Evolutionary conservation across 345 rosid species (phyloP), one percentile per base, ranked within the genome.

Genomic region (Acer campestre): DNA sequence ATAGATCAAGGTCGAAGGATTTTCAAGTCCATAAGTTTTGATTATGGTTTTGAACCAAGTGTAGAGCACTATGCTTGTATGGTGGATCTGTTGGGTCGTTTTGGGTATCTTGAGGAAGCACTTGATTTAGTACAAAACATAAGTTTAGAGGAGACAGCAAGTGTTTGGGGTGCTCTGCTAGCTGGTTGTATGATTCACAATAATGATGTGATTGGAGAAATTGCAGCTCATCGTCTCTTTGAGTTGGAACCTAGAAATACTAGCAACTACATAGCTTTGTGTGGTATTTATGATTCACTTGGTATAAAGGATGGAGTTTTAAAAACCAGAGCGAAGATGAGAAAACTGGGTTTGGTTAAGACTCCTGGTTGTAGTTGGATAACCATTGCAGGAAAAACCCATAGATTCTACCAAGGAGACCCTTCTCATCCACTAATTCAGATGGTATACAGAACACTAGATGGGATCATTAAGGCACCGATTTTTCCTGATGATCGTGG

Each of bases 81-180:
- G 82, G 79, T 75, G 49, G 79, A 80, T 22, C 76, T 75, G 2
- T 70, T 75, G 68, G 49, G 76, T 12, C 75, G 79, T 13, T 80
- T 20, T 63, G 82, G 82, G 7, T 51, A 62, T 70, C 75, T 75
- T 13, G 76, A 75, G 48, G 76, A 80, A 65, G 76, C 82, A 40
- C 73, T 70, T 22, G 51, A 70, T 42, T 75, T 80, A 38, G 67
- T 42, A 71, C 29, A 70, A 20, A 55, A n/a, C 27, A 55, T 69
- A 53, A 44, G 63, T 35, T 53, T 70, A 29, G 67, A 35, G n/a
- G 67, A 42, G 59, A 40, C 82, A n/a, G 75, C 76, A 53, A 80
- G 75, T 42, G 71, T 80, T 55, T 80, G 82, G 82, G 82, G 82
- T 70, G 82, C 76, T 23, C 42, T 80, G 27, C 66, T 80, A 38